Evolutionary conservation across 2,329 filamentous ascomycete species (phyloP), one percentile per base, ranked within the genome.

Genomic region (Aschersonia sp.): DNA sequence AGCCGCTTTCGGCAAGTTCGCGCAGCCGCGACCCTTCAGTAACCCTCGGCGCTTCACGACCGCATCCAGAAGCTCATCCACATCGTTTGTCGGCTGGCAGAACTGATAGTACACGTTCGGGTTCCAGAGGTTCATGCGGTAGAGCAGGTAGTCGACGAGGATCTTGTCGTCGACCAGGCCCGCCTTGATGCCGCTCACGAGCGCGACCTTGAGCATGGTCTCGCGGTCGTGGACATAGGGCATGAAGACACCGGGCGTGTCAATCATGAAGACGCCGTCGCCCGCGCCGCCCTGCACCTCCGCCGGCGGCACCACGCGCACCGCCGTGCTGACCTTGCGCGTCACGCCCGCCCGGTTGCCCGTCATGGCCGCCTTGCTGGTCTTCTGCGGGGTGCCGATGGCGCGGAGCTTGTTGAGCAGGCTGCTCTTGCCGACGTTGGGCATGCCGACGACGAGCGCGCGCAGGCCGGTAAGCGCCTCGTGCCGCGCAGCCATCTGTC

Each of bases 351-450:
- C 89, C 58, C 96, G 82, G 9, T 83, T 81, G 8, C 92, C 92
- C 1, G 89, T 96, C 52, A 71, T 73, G 39, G 89, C 86, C 1
- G 81, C 89, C 61, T 90, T 94, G 31, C 62, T 53, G 12, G 60
- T 59, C 35, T 56, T 57, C 22, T 73, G 72, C 45, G 60, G 58
- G 1, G 60, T 75, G 41, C 87, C 87, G 14, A 74, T 70, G 41
- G 72, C 76, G 22, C 92, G 82, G 45, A 97, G 74, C 12, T 81
- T 78, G 63, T 98, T 98, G 42, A 98, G 78, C n/a, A 98, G 72
- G 1, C 89, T 88, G 44, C 87, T 94, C 67, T 98, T 98, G 37
- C 92, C 92, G 0, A 95, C 87, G 60, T 98, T 98, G 37, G 92
- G 92, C 89, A 98, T 96, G 48, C 92, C 92, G 11, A 97, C 89